A percentile compares a stretch with the other conserved stretches of the same genome.
phyloP scores from a whole-genome alignment of 2,329 filamentous ascomycete genomes.

The Penicillium aurantiogriseum region DNA sequence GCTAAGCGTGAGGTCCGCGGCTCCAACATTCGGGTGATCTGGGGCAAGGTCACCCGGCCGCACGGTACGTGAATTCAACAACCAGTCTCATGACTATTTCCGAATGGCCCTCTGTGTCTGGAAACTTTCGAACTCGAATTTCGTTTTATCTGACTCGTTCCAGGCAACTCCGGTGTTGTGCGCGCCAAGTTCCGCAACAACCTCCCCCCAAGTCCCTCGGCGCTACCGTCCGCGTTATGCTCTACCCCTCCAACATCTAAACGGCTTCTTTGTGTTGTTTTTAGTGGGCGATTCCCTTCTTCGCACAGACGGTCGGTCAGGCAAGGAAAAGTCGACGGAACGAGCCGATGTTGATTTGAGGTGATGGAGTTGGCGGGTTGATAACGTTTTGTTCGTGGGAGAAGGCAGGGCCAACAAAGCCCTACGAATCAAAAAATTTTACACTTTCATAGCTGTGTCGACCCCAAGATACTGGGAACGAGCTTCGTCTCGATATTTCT shows the following conservation, averaged over 20 bases:
- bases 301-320: conserved; percentile 38
- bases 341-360: conserved; percentile 39
- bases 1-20: conserved; percentile 91
- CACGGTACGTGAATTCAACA: conserved; percentile 65
- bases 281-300: conserved; percentile 37
- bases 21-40: conserved; percentile 98
- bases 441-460: conserved; percentile 30
- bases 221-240: conserved; percentile 93
- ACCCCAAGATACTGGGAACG: conserved; percentile 26
- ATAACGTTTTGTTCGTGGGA: conserved; percentile 40
- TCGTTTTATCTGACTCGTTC: conserved; percentile 9
- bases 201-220: conserved; percentile 96
- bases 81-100: conserved; percentile 2
- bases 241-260: conserved; percentile 98
- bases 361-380: conserved; percentile 42
- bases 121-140: neutral
- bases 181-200: conserved; percentile 96
- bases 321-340: conserved; percentile 38
- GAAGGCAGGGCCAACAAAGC: conserved; percentile 39
- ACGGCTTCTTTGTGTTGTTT: conserved; percentile 37
- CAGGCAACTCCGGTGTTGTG: conserved; percentile 96
- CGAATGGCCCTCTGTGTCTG: neutral
- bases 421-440: conserved; percentile 41
- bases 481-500: conserved; percentile 18
- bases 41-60: conserved; percentile 95